Conservation (phyloP, 1,284 basidiomycete genomes). For the Caloboletus firmus region DNA sequence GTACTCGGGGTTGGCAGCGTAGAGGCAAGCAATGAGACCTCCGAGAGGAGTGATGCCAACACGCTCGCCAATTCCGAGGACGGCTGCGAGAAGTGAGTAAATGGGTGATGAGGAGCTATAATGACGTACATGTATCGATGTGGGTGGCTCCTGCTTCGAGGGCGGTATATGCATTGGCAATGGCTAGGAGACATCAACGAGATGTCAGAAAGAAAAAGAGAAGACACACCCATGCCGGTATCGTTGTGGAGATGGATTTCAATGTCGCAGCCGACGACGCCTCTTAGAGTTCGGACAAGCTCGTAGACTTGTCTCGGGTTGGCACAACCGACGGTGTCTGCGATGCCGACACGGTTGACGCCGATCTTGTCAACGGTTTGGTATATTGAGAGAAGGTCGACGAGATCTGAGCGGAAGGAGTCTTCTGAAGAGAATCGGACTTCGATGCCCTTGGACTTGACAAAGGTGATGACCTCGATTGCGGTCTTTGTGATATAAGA, state of each 20-base stretch:
- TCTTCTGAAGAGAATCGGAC: constrained; percentile 99
- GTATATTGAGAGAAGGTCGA: constrained; percentile 98
- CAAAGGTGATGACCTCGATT: constrained; percentile 98
- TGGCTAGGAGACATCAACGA: constrained; percentile 55
- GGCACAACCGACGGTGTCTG: constrained; percentile 98
- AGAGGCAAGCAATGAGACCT: constrained; percentile 95
- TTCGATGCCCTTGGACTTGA: constrained; percentile 99
- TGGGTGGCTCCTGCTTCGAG: constrained; percentile 99
- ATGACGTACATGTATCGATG: constrained; percentile 86
- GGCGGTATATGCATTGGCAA: constrained; percentile 98
- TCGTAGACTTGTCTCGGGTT: constrained; percentile 99
- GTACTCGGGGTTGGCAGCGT: constrained; percentile 95
- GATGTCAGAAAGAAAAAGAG: neutral
- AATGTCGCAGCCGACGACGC: constrained; percentile 96
- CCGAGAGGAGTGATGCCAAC: constrained; percentile 99
- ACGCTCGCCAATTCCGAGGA: constrained; percentile 97
- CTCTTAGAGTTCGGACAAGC: constrained; percentile 92
- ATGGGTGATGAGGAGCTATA: neutral
- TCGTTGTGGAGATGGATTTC: constrained; percentile 99
- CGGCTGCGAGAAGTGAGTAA: constrained; percentile 43
- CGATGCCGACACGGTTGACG: constrained; percentile 98
- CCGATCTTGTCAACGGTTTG: constrained; percentile 99
- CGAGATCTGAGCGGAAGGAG: constrained; percentile 99
- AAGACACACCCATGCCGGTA: constrained; percentile 77
- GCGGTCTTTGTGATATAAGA: constrained; percentile 99